Conservation (phyloP, 495 filamentous ascomycete species). For the Penicillium argentinense region DNA sequence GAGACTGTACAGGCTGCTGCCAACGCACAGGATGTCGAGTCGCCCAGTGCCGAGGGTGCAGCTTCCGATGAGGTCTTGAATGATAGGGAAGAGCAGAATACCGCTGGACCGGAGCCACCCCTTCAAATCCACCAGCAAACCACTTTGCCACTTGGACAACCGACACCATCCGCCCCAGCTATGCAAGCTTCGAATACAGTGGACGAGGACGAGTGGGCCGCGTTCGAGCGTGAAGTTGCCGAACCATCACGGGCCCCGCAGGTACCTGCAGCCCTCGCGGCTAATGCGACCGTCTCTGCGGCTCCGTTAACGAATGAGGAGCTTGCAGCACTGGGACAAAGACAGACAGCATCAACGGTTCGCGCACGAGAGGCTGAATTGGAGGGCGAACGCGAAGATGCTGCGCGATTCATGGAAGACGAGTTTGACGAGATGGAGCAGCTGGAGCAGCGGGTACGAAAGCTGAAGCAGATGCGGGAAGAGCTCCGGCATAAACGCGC, state of each 20-base stretch:
- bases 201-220: constrained; percentile 86
- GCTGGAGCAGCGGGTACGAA: constrained; percentile 75
- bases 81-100: constrained; percentile 23
- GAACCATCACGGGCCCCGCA: constrained; percentile 45
- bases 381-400: constrained; percentile 87
- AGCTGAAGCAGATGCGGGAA: constrained; percentile 71
- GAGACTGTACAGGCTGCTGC: constrained; percentile 27
- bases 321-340: constrained; percentile 62
- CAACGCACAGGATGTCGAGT: constrained; percentile 15
- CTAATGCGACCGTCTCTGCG: constrained; percentile 63
- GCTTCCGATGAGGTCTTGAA: constrained; percentile 28
- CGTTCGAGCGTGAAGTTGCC: constrained; percentile 84
- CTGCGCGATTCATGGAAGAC: constrained; percentile 72
- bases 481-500: constrained; percentile 49
- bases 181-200: constrained; percentile 34
- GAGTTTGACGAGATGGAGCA: constrained; percentile 96
- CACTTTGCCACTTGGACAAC: constrained; percentile 6
- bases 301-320: constrained; percentile 68
- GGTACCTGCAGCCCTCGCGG: constrained; percentile 32
- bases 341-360: constrained; percentile 50
- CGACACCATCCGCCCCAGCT: constrained; percentile 16
- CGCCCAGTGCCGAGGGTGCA: constrained; percentile 24
- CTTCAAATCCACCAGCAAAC: constrained; percentile 17
- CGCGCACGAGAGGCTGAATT: constrained; percentile 56
- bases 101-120: constrained; percentile 28